Base-by-base conservation (phyloP, 1,284 basidiomycete genomes). In the Anthracocystis panici-leucophaei region DNA sequence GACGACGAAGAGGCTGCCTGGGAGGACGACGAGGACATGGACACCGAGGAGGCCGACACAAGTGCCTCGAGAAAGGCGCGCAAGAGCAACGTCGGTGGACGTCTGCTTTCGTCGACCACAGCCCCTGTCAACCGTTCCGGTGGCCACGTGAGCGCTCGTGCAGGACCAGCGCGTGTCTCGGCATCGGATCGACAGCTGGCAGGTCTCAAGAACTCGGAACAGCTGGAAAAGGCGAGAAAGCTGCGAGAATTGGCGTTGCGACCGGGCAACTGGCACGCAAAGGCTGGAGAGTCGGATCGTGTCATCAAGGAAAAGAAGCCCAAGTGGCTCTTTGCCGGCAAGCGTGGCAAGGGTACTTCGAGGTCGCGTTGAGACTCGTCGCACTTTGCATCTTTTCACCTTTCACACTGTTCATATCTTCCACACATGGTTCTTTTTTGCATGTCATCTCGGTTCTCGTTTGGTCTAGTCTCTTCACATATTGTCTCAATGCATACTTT, bases 81-180 rank as follows among this genome's bases (percentile, higher is more conserved):
- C 63, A 92, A 92, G 88, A 88, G 87, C 63, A 89, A 91, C 82
- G 87, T 90, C 27, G 91, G 91, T 8, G 66, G 72, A 20, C 48
- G 60, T 42, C 40, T 67, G 59, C 51, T 61, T 23, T 60, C 80
- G 61, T 63, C 78, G 18, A 82, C 80, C 27, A 69, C 66, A 40
- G 81, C 75, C 3, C 67, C 68, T 5, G 77, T 76, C 49, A 83
- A 79, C 62, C 75, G 72, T 31, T 71, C 73, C 16, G 82, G 82
- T 63, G 82, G 82, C 23, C 55, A 65, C 46, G 68, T 81, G 14
- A 72, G 77, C 20, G 75, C 82, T 3, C 78, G 81, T 48, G 82
- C 82, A 4, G 82, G 82, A 29, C 78, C 81, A 4, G 81, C 80
- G 14, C 77, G 82, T 62, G 74, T 78, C n/a, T 69, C 82, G 18